A percentile compares a stretch with the other conserved stretches of the same genome.
These are phyloP conservation scores for Aspergillus sojae DNA, from an alignment of 2,329 filamentous ascomycete genomes.

Conservation along the genomic window DNA sequence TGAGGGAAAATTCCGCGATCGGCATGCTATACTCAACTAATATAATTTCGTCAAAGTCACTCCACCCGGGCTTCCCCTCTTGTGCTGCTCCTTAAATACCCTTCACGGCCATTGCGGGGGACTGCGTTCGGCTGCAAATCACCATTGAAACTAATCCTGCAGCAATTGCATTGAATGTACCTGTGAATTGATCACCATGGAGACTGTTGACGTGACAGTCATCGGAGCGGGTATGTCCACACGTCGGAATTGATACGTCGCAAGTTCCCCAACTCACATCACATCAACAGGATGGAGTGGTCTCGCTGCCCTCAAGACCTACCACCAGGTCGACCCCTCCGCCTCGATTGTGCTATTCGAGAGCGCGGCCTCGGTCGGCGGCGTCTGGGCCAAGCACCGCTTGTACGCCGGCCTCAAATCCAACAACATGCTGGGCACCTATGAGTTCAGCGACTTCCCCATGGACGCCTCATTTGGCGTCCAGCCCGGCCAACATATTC, in stretches of 20 bases:
- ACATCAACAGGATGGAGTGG: constrained; percentile 53
- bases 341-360: constrained; percentile 63
- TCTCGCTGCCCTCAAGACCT: constrained; percentile 63
- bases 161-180: neutral
- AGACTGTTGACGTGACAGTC: constrained; percentile 32
- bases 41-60: neutral
- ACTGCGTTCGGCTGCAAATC: neutral
- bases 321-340: constrained; percentile 61
- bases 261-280: neutral
- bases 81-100: neutral
- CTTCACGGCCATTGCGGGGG: neutral
- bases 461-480: constrained; percentile 62
- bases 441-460: constrained; percentile 74
- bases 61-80: no score
- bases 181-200: constrained; percentile 22
- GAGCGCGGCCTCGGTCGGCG: constrained; percentile 60
- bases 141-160: neutral
- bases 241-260: neutral
- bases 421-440: constrained; percentile 74
- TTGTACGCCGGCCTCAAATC: constrained; percentile 69
- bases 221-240: constrained; percentile 27
- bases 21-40: neutral
- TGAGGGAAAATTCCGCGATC: neutral
- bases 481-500: constrained; percentile 59
- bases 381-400: constrained; percentile 69